These are phyloP conservation scores for Podospora appendiculata DNA, from an alignment of 495 filamentous ascomycete genomes.

Conservation along the genomic window DNA sequence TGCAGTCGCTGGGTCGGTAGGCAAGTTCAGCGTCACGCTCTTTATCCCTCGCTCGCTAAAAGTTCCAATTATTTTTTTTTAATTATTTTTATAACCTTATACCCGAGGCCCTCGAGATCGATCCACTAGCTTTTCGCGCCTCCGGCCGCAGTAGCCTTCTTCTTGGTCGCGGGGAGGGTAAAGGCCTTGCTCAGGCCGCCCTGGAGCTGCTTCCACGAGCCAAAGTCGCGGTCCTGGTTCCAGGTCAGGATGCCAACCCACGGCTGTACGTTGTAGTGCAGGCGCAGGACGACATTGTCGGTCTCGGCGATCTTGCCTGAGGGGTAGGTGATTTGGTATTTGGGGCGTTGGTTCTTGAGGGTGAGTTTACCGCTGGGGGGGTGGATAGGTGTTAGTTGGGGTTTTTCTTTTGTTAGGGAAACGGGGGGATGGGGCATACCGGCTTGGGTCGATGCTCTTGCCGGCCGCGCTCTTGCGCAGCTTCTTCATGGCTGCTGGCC, in stretches of 20 bases:
- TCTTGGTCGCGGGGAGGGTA: constrained; percentile 67
- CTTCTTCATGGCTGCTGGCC: constrained; percentile 43
- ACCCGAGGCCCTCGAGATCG: too few species aligned
- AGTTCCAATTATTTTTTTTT: too few species aligned
- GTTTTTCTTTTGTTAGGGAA: neutral
- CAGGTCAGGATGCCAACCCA: constrained; percentile 88
- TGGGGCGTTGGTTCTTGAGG: constrained; percentile 73
- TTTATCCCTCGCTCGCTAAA: too few species aligned
- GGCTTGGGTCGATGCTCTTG: constrained; percentile 42
- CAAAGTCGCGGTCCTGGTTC: constrained; percentile 52
- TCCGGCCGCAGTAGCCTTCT: constrained; percentile 23
- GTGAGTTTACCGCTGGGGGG: constrained; percentile 52
- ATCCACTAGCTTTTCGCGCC: neutral
- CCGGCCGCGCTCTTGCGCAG: constrained; percentile 42
- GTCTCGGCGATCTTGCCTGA: constrained; percentile 61
- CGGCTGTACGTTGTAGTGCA: constrained; percentile 95
- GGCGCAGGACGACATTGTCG: constrained; percentile 63
- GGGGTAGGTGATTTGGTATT: constrained; percentile 91
- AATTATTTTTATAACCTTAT: too few species aligned
- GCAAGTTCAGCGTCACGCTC: too few species aligned
- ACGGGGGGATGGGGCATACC: constrained; percentile 21
- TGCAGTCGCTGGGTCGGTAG: too few species aligned
- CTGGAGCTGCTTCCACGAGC: constrained; percentile 54
- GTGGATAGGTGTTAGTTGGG: neutral
- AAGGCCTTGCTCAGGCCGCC: constrained; percentile 61